These are phyloP conservation scores for Penicillium antarcticum DNA, from an alignment of 495 filamentous ascomycete genomes.

Conservation along the genomic window DNA sequence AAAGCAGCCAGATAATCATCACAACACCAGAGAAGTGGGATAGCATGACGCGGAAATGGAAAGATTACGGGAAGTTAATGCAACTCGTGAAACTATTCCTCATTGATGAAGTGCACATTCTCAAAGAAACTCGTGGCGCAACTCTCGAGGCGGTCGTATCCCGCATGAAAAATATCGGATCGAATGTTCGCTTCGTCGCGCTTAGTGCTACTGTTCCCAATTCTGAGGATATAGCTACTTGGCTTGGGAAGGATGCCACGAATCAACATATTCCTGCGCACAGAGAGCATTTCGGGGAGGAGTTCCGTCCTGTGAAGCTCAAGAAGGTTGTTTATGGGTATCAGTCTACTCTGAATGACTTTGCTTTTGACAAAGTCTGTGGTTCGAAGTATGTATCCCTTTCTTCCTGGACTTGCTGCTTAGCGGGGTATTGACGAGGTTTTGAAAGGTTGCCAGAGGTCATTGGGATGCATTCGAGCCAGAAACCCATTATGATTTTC, in stretches of 20 bases:
- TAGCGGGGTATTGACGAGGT: background rate
- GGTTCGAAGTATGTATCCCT: conserved; percentile 57
- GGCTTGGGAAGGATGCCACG: conserved; percentile 78
- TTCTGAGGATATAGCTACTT: conserved; percentile 81
- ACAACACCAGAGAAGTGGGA: conserved; percentile 99
- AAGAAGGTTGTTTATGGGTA: conserved; percentile 85
- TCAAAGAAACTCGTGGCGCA: conserved; percentile 85
- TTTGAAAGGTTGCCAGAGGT: conserved; percentile 59
- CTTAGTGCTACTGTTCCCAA: conserved; percentile 94
- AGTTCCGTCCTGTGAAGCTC: conserved; percentile 83
- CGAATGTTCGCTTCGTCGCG: conserved; percentile 85
- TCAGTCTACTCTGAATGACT: conserved; percentile 68
- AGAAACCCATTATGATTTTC: conserved; percentile 91
- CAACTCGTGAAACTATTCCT: conserved; percentile 86
- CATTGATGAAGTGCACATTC: conserved; percentile 94
- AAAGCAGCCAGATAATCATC: conserved; percentile 84
- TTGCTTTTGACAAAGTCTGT: conserved; percentile 78
- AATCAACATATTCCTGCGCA: conserved; percentile 66
- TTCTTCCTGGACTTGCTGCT: background rate
- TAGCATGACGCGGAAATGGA: conserved; percentile 93
- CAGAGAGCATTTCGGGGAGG: conserved; percentile 82
- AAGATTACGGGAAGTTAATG: conserved; percentile 80
- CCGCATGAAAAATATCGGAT: conserved; percentile 89
- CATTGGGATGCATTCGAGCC: conserved; percentile 70
- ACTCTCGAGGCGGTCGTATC: conserved; percentile 95